Percentiles rank a stretch among this genome's conserved stretches.
phyloP scores from a whole-genome alignment of 148 eudicot species.

The Oxyria digyna region DNA sequence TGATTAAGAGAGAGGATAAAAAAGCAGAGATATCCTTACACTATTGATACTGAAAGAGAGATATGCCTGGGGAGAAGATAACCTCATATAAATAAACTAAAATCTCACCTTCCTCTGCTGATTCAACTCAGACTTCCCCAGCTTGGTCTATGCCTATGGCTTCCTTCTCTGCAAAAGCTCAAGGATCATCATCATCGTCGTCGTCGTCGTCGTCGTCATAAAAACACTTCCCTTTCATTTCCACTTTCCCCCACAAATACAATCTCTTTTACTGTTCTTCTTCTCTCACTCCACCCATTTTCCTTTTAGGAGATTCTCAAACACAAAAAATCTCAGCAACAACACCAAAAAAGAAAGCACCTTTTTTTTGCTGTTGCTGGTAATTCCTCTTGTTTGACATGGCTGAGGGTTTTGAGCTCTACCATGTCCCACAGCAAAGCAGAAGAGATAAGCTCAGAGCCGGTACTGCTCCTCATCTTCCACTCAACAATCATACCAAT shows the following conservation, averaged over 20 bases:
- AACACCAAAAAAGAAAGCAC: not conserved
- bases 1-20: not conserved
- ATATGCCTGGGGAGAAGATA: not conserved
- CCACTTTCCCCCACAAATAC: constrained; percentile 3
- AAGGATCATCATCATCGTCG: not conserved
- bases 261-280: constrained; percentile 10
- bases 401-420: constrained; percentile 17
- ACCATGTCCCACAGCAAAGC: constrained; percentile 49
- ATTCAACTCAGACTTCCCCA: not conserved
- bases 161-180: constrained; percentile 1
- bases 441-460: constrained; percentile 50
- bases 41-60: not conserved
- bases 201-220: not conserved
- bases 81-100: not conserved
- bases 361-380: not conserved
- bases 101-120: not conserved
- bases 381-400: not conserved
- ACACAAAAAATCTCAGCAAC: not conserved
- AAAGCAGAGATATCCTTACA: not conserved
- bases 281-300: not conserved
- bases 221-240: not conserved
- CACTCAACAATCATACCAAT: not conserved
- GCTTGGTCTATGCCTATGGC: not conserved
- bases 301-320: not conserved
- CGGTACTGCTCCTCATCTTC: not conserved